Evolutionary conservation across 2,329 filamentous ascomycete genomes (phyloP).

Genomic region (Pseudogymnoascus sp.): DNA sequence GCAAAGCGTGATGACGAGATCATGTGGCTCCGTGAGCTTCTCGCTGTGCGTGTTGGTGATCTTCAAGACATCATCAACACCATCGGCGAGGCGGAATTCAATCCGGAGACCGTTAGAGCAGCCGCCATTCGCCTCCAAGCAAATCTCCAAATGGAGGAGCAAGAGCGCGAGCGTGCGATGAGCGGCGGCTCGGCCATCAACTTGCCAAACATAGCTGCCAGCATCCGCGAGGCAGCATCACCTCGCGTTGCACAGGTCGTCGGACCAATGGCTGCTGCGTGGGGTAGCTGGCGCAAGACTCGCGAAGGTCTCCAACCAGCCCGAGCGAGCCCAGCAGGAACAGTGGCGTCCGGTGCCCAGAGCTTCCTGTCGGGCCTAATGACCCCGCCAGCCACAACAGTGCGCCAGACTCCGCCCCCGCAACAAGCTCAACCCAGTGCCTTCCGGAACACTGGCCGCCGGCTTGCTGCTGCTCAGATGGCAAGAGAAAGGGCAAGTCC

Average conservation of each 20-base stretch:
- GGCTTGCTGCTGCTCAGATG: conserved; percentile 45
- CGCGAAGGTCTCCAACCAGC: conserved; percentile 28
- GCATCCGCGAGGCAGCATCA: conserved; percentile 61
- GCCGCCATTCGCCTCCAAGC: conserved; percentile 88
- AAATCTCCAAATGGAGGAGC: conserved; percentile 95
- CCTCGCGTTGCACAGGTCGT: conserved; percentile 80
- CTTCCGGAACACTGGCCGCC: conserved; percentile 51
- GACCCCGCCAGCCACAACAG: conserved; percentile 70
- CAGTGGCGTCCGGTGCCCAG: conserved; percentile 42
- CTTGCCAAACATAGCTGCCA: conserved; percentile 68
- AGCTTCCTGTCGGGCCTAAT: conserved; percentile 70
- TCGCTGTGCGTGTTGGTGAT: conserved; percentile 84
- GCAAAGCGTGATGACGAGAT: conserved; percentile 92
- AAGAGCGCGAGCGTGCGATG: conserved; percentile 81
- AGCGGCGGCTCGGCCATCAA: conserved; percentile 58
- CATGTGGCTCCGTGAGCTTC: conserved; percentile 84
- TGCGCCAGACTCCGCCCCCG: conserved; percentile 48
- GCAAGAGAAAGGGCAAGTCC: conserved; percentile 19
- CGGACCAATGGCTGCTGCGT: conserved; percentile 74
- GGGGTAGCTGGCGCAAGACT: conserved; percentile 84
- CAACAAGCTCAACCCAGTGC: conserved; percentile 42
- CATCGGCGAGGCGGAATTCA: conserved; percentile 65
- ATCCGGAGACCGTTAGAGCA: conserved; percentile 74
- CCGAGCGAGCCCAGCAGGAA: conserved; percentile 32
- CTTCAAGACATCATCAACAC: conserved; percentile 83